Evolutionary conservation across 1,139 yeast genomes (phyloP), one percentile per base, ranked within the genome.

Genomic region (Yamadazyma triangularis): DNA sequence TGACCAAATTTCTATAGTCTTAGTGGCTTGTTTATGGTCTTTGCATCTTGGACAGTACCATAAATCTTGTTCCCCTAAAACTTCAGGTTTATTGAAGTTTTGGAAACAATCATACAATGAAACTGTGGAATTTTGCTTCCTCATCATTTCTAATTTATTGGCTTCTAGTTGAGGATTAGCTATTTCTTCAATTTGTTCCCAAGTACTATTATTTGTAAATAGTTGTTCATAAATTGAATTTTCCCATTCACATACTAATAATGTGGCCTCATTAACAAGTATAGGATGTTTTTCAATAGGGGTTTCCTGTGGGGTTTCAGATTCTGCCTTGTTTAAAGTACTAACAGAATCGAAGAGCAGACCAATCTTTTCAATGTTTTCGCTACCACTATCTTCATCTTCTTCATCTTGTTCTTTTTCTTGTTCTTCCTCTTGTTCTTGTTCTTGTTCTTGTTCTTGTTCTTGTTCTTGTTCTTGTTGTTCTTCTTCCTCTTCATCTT

Each of bases 41-140:
- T 83, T 78, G 61, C 98, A 91, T 15, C 67, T 60, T 2, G 96
- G 94, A 55, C 98, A 91, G 48, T 81, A 88, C 98, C 98, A 91
- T 31, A 88, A 68, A 56, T 91, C 97, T 36, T 86, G 84, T 32
- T 86, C 85, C 9, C 96, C 88, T 27, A 91, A 66, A 3, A 88
- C 77, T 53, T 91, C 98, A 1, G 94, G 82, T 31, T 77, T 76
- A 15, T 94, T 78, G 51, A 91, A 91, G 38, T 78, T 54, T 24
- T 72, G 73, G 29, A 91, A 58, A 50, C 97, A 91, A 44, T 85
- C 93, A 40, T 76, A 73, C 22, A 91, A 64, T 0, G 83, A 71
- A 11, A 86, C 71, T 10, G 66, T 65, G n/a, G 74, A 62, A 32
- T 67, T 69, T 34, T 67, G 63, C 30, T 57, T 60, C 29, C 56